Evolutionary conservation across 768 basidiomycete species (phyloP).

Genomic region (Glaciozyma martinii): DNA sequence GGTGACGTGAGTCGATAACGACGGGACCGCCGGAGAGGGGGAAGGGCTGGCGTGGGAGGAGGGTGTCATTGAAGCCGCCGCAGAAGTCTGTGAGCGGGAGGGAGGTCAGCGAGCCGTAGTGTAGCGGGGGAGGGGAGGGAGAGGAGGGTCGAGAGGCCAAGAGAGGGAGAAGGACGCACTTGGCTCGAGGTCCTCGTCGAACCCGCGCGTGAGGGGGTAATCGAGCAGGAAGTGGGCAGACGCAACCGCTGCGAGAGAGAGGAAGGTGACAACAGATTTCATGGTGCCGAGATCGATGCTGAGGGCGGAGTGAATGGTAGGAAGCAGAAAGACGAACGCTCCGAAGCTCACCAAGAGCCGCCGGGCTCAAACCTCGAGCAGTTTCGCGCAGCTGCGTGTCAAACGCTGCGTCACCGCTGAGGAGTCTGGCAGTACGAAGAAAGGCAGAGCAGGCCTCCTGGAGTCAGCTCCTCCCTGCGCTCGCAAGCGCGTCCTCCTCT

Average conservation of each 20-base stretch:
- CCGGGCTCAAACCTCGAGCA: neutral
- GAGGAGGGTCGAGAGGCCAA: too few species aligned
- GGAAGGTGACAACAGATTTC: slow-evolving; percentile 41
- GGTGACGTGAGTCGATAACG: slow-evolving; percentile 58
- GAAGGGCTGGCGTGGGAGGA: slow-evolving; percentile 57
- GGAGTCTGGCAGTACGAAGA: too few species aligned
- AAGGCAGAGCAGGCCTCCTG: too few species aligned
- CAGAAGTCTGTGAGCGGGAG: slow-evolving; percentile 2
- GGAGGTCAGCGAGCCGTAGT: neutral
- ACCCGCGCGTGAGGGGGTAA: slow-evolving; percentile 68
- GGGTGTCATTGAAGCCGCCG: slow-evolving; percentile 57
- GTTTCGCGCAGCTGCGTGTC: neutral
- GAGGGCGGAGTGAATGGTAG: neutral
- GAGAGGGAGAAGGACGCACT: slow-evolving; percentile 46
- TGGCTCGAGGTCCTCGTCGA: slow-evolving; percentile 50
- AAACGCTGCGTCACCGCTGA: too few species aligned
- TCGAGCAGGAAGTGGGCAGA: slow-evolving; percentile 72
- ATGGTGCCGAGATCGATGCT: slow-evolving; percentile 33
- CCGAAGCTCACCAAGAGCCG: too few species aligned
- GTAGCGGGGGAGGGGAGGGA: too few species aligned
- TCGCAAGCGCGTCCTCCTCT: too few species aligned
- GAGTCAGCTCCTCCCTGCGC: too few species aligned
- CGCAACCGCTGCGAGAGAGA: slow-evolving; percentile 45
- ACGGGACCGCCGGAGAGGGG: slow-evolving; percentile 53
- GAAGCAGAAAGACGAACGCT: neutral